These are phyloP conservation scores for Melampsora abietis-canadensis DNA, from an alignment of 1,284 basidiomycete genomes.

Conservation along the genomic window DNA sequence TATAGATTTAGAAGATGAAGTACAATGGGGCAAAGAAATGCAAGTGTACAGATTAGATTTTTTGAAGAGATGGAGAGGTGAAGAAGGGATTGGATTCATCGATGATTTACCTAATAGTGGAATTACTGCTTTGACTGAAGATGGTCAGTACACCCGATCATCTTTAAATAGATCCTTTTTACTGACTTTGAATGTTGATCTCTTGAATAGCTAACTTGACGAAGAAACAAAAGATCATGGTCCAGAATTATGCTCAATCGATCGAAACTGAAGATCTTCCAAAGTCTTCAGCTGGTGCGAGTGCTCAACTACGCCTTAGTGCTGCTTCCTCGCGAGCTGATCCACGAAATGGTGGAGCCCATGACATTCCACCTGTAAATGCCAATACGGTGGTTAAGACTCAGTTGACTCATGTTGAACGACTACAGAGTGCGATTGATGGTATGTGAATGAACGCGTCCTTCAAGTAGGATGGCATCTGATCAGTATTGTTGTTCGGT, in stretches of 20 bases:
- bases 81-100: constrained; percentile 42
- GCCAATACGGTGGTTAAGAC: constrained; percentile 32
- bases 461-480: neutral
- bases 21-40: constrained; percentile 43
- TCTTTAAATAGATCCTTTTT: neutral
- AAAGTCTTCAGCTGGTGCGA: neutral
- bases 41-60: constrained; percentile 38
- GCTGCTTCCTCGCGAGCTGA: constrained; percentile 14
- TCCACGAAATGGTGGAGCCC: constrained; percentile 6
- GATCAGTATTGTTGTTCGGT: neutral
- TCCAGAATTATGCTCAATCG: constrained; percentile 39
- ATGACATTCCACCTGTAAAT: constrained; percentile 15
- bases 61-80: constrained; percentile 43
- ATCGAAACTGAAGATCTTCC: constrained; percentile 19
- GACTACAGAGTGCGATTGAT: constrained; percentile 33
- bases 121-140: constrained; percentile 30
- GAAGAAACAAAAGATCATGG: constrained; percentile 43
- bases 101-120: constrained; percentile 21
- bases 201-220: constrained; percentile 13
- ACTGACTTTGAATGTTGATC: neutral
- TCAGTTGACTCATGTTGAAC: constrained; percentile 26
- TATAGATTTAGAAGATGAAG: constrained; percentile 40
- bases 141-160: neutral
- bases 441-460: constrained; percentile 15
- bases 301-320: constrained; percentile 3